Conservation (phyloP, 257 asterid species). For the Solanum sitiens region DNA sequence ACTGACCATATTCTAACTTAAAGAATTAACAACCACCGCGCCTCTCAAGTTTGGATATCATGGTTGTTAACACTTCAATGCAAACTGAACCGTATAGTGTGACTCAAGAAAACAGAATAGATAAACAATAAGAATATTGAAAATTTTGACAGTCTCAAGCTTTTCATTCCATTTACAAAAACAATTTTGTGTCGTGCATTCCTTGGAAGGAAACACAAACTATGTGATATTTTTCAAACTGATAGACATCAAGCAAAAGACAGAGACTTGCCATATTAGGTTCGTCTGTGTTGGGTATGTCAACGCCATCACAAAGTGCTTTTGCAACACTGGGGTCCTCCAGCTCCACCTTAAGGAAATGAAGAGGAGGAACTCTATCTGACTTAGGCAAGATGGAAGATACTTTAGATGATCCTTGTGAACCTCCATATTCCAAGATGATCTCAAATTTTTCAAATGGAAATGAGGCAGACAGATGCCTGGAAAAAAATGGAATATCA, state of each 20-base stretch:
- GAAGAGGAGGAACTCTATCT: constrained; percentile 25
- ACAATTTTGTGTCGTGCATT: neutral
- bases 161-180: neutral
- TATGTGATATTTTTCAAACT: neutral
- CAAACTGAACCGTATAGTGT: neutral
- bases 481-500: constrained; percentile 14
- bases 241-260: neutral
- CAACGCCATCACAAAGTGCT: constrained; percentile 39
- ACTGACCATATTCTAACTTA: neutral
- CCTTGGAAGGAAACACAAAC: neutral
- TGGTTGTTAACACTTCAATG: neutral
- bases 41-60: neutral
- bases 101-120: neutral
- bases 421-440: constrained; percentile 67
- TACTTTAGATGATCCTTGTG: constrained; percentile 37
- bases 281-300: constrained; percentile 16
- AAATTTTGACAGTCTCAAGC: neutral
- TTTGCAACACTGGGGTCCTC: constrained; percentile 27
- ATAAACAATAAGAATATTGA: neutral
- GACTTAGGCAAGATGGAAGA: constrained; percentile 23
- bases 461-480: constrained; percentile 41
- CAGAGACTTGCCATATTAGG: constrained; percentile 26
- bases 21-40: neutral
- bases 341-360: constrained; percentile 54
- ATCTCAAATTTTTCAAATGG: constrained; percentile 36